These are phyloP conservation scores for Boletus sp. DNA, from an alignment of 768 basidiomycete species.

Conservation along the genomic window DNA sequence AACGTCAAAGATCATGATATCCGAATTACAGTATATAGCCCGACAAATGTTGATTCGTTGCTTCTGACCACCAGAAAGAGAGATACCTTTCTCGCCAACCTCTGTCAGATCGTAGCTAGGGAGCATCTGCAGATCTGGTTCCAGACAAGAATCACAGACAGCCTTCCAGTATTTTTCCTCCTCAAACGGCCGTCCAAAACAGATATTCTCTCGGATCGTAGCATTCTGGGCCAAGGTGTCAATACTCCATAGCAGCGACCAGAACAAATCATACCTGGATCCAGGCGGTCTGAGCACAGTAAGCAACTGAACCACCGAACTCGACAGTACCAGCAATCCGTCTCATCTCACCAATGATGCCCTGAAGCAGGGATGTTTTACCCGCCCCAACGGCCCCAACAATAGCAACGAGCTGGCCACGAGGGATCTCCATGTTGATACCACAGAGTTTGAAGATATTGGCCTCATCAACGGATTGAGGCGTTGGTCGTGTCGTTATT, in stretches of 20 bases:
- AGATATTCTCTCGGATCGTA: conserved; percentile 86
- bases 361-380: conserved; percentile 67
- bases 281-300: conserved; percentile 89
- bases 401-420: conserved; percentile 79
- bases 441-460: conserved; percentile 63
- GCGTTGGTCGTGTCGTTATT: conserved; percentile 21
- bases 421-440: conserved; percentile 65
- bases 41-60: conserved; percentile 86
- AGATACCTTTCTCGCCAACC: conserved; percentile 86
- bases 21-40: conserved; percentile 15
- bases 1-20: conserved; percentile 78
- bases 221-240: conserved; percentile 50
- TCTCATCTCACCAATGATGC: conserved; percentile 82
- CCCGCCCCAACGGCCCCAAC: conserved; percentile 69
- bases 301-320: conserved; percentile 76
- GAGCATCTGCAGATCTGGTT: conserved; percentile 77
- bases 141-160: conserved; percentile 72
- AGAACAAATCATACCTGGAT: conserved; percentile 56
- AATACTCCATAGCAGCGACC: neutral
- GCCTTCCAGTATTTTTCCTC: conserved; percentile 82
- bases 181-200: conserved; percentile 83
- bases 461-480: conserved; percentile 35
- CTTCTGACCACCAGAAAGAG: conserved; percentile 78
- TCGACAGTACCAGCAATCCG: conserved; percentile 59
- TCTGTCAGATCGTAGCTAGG: conserved; percentile 78